Conservation (phyloP, 306 rosid genomes). For the Dalbergia cochinchinensis region DNA sequence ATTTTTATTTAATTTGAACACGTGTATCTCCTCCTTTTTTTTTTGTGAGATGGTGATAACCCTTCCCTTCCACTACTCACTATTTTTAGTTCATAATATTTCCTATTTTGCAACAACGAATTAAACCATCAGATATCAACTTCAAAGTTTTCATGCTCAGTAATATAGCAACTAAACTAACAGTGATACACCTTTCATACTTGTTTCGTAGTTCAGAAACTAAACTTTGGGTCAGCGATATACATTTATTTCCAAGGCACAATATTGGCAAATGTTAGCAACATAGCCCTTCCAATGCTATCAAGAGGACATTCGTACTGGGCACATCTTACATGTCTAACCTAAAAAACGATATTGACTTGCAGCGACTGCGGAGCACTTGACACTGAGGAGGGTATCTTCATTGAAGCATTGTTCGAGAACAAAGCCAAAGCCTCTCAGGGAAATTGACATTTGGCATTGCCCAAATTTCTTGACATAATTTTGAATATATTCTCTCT, state of each 20-base stretch:
- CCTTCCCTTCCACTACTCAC: too few relatives aligned
- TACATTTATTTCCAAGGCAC: slow-evolving; percentile 13
- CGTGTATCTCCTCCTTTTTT: too few relatives aligned
- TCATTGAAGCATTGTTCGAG: slow-evolving; percentile 31
- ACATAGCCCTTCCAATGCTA: background rate
- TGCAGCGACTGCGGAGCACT: background rate
- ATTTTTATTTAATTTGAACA: too few relatives aligned
- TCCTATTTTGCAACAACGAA: too few relatives aligned
- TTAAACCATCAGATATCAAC: too few relatives aligned
- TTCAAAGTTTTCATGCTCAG: too few relatives aligned
- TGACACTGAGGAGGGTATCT: background rate
- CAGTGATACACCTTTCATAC: too few relatives aligned
- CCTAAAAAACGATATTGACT: slow-evolving; percentile 19
- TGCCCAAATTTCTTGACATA: slow-evolving; percentile 26
- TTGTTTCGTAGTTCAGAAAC: too few relatives aligned
- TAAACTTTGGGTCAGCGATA: background rate
- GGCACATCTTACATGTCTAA: background rate
- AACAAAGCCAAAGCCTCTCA: slow-evolving; percentile 10
- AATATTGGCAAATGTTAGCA: slow-evolving; percentile 8
- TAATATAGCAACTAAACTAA: too few relatives aligned
- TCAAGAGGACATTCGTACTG: slow-evolving; percentile 9
- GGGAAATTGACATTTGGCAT: background rate
- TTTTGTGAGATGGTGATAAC: too few relatives aligned
- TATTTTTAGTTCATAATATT: too few relatives aligned
- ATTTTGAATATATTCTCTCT: background rate